A percentile compares a stretch with the other conserved stretches of the same genome.
phyloP scores from a whole-genome alignment of 2,329 filamentous ascomycete species.

The Volutella citrinella region DNA sequence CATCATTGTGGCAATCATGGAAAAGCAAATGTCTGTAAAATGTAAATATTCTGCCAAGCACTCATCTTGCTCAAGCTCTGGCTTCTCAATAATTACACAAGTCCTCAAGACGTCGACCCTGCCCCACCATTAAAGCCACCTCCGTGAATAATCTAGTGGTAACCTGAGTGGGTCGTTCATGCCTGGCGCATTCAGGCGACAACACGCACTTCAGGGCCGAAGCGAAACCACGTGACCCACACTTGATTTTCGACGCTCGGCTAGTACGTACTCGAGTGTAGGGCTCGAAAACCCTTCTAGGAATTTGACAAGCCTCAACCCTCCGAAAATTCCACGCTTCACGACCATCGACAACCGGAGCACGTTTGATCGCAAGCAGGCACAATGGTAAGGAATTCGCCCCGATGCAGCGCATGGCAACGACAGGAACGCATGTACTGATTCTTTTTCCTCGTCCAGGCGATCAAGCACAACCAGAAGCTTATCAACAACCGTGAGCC shows the following conservation, averaged over 20 bases:
- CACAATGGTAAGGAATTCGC: slow-evolving; percentile 47
- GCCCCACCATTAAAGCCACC: too few species aligned
- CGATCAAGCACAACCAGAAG: slow-evolving; percentile 99
- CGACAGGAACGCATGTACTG: slow-evolving; percentile 12
- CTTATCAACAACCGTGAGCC: slow-evolving; percentile 89
- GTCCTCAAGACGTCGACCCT: too few species aligned
- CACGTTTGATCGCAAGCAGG: slow-evolving; percentile 51
- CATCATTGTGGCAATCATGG: too few species aligned
- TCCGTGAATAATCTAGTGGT: too few species aligned
- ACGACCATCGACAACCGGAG: slow-evolving; percentile 41
- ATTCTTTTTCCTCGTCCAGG: slow-evolving; percentile 57
- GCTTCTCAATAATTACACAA: too few species aligned
- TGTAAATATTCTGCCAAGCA: too few species aligned
- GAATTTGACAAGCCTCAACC: slow-evolving; percentile 39
- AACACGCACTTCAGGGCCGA: background rate
- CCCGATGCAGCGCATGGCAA: slow-evolving; percentile 19
- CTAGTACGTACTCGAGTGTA: slow-evolving; percentile 32
- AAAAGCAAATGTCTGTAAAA: too few species aligned
- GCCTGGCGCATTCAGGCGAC: slow-evolving; percentile 15
- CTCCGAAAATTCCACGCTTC: slow-evolving; percentile 38
- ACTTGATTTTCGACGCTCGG: slow-evolving; percentile 13
- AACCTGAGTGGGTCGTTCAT: too few species aligned
- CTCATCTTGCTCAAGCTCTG: too few species aligned
- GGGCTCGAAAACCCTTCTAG: slow-evolving; percentile 42
- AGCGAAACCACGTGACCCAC: slow-evolving; percentile 21